phyloP scores from a whole-genome alignment of 306 rosid species.

The Malus fusca region DNA sequence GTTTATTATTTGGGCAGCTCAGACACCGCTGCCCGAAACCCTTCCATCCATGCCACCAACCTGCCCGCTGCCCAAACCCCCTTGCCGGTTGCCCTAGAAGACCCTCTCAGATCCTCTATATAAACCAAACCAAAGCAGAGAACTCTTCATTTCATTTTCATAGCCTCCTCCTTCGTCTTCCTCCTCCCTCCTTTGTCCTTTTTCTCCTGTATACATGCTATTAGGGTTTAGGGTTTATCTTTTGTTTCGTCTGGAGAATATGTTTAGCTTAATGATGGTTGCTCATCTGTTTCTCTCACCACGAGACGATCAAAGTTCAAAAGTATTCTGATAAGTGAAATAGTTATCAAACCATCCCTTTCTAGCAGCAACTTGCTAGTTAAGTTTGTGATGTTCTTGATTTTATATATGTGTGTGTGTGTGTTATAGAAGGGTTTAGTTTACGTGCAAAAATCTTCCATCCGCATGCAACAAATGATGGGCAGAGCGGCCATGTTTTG shows the following conservation, averaged over 20 bases:
- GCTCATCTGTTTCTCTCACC: neutral
- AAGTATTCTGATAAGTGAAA: neutral
- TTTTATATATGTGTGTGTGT: neutral
- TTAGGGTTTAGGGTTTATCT: neutral
- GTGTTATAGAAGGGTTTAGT: neutral
- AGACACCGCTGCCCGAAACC: neutral
- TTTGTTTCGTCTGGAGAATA: neutral
- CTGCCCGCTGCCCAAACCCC: slow-evolving; percentile 35
- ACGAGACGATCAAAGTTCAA: neutral
- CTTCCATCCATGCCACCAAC: neutral
- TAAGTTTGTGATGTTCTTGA: neutral
- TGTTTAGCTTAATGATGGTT: neutral
- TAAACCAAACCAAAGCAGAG: neutral
- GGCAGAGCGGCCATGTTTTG: slow-evolving; percentile 84
- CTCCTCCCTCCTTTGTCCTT: neutral
- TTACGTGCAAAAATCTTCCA: slow-evolving; percentile 67
- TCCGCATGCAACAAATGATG: slow-evolving; percentile 54
- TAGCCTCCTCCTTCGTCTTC: neutral
- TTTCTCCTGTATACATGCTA: neutral
- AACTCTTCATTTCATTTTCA: neutral
- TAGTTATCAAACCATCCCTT: too few relatives aligned
- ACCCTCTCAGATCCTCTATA: slow-evolving; percentile 8
- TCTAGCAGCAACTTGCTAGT: neutral
- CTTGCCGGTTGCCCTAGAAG: slow-evolving; percentile 22
- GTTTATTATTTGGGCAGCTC: slow-evolving; percentile 24